Base-by-base conservation (phyloP, 495 filamentous ascomycete genomes). In the Viridothelium virens region DNA sequence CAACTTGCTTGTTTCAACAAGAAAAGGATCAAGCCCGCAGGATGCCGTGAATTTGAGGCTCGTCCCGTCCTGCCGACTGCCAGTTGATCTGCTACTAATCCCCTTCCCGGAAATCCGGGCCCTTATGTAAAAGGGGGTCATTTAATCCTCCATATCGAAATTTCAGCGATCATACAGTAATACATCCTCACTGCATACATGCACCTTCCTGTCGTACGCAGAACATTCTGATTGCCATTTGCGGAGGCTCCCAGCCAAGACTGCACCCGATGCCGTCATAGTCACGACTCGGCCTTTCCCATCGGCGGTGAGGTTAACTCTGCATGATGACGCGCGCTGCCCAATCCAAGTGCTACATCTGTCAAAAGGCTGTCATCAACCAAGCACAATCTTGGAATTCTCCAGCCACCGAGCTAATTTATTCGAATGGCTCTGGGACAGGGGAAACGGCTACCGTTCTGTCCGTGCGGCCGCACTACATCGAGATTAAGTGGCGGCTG, bases 321-420 rank as follows among this genome's bases (percentile, higher is more conserved):
- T 59, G 53, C 53, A 36, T 10, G 25, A 59, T 59, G 53, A 59
- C 53, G 53, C 36, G 3, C 53, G 5, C 18, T 36, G 53, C 31
- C 53, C 53, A 59, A 59, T 59, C 53, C 31, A 4, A 36, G 53
- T 14, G 53, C 53, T 59, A 59, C 53, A 59, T 34, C 53, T 59
- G 53, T 59, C 53, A 59, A 25, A 25, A 59, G 53, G 11, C 31
- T 33, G 53, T 31, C 53, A 59, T 59, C 25, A 59, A 36, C 4
- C 53, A 36, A 59, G 53, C 48, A 5, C 48, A 53, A 53, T 2
- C 48, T 53, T 53, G 18, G 48, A 53, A 14, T 16, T 14, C 48
- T 9, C 48, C 11, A 53, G 18, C 18, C 48, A 18, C 6, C 41
- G 41, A 44, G 41, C 7, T 14, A 44, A 14, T 44, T 14, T 1